phyloP scores from a whole-genome alignment of 2,329 filamentous ascomycete genomes.

The Aspergillus sojae region DNA sequence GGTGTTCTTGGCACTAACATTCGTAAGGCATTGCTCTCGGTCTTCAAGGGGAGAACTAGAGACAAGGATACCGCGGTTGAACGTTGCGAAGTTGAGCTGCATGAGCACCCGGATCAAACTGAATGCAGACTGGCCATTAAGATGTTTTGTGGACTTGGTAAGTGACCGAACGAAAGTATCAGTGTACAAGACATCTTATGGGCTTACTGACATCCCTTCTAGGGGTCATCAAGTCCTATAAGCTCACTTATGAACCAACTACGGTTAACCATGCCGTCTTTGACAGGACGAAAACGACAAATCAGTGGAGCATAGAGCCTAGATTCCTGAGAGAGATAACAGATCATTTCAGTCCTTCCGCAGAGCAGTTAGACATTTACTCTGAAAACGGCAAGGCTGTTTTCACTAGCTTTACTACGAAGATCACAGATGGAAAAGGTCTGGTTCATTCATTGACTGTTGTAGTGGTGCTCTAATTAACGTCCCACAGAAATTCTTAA shows the following conservation, averaged over 20 bases:
- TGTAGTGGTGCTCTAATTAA: conserved; percentile 13
- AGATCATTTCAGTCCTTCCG: conserved; percentile 66
- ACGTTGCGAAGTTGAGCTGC: conserved; percentile 62
- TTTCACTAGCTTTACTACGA: conserved; percentile 69
- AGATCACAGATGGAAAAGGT: conserved; percentile 64
- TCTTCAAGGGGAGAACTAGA: conserved; percentile 61
- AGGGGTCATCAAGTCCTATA: conserved; percentile 68
- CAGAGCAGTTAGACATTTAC: conserved; percentile 66
- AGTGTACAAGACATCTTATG: background rate
- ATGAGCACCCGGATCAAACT: conserved; percentile 57
- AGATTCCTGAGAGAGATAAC: conserved; percentile 61
- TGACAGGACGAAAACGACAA: conserved; percentile 58
- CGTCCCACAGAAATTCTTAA: conserved; percentile 59
- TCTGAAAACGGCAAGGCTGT: conserved; percentile 60
- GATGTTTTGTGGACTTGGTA: conserved; percentile 64
- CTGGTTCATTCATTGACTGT: background rate
- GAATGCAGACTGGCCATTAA: conserved; percentile 64
- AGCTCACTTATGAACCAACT: conserved; percentile 64
- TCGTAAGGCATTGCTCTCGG: conserved; percentile 57
- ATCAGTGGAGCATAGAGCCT: conserved; percentile 62
- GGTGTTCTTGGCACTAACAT: background rate
- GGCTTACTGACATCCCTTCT: conserved; percentile 11
- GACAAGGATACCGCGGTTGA: conserved; percentile 64
- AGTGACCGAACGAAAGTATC: background rate
- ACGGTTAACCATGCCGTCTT: conserved; percentile 67